Percentiles rank a stretch among this genome's conserved stretches.
These are phyloP conservation scores for Ustilago lituana DNA, from an alignment of 1,284 basidiomycete species.

Conservation along the genomic window DNA sequence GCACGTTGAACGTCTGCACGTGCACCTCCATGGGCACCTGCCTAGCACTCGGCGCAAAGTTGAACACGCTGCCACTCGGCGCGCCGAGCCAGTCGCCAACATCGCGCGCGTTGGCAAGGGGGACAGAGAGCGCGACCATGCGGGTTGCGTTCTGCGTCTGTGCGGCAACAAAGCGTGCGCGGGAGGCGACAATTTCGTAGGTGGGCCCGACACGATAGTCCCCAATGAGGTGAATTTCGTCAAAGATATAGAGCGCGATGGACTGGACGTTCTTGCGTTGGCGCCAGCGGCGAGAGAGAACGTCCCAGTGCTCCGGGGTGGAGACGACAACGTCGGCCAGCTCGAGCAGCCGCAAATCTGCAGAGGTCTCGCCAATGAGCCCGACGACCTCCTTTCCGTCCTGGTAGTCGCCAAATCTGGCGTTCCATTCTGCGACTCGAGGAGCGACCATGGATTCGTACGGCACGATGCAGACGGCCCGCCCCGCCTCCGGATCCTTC, in stretches of 20 bases:
- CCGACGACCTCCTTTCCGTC: conserved; percentile 92
- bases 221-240: conserved; percentile 93
- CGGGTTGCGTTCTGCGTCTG: conserved; percentile 90
- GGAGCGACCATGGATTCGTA: conserved; percentile 96
- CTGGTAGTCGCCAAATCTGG: conserved; percentile 82
- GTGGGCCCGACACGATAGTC: conserved; percentile 88
- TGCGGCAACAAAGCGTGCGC: conserved; percentile 93
- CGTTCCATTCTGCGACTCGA: conserved; percentile 86
- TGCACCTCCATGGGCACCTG: conserved; percentile 97
- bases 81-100: conserved; percentile 98
- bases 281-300: conserved; percentile 94
- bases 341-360: conserved; percentile 88
- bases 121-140: conserved; percentile 91
- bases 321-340: conserved; percentile 81
- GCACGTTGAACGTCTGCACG: conserved; percentile 91
- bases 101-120: conserved; percentile 93
- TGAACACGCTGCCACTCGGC: conserved; percentile 87
- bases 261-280: conserved; percentile 95
- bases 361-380: conserved; percentile 92
- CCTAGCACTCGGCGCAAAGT: conserved; percentile 93
- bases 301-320: conserved; percentile 91
- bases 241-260: conserved; percentile 90
- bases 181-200: conserved; percentile 93
- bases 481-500: conserved; percentile 78
- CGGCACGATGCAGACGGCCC: conserved; percentile 96